phyloP scores from a whole-genome alignment of 2,329 filamentous ascomycete species.

The Aspergillus uvarum region DNA sequence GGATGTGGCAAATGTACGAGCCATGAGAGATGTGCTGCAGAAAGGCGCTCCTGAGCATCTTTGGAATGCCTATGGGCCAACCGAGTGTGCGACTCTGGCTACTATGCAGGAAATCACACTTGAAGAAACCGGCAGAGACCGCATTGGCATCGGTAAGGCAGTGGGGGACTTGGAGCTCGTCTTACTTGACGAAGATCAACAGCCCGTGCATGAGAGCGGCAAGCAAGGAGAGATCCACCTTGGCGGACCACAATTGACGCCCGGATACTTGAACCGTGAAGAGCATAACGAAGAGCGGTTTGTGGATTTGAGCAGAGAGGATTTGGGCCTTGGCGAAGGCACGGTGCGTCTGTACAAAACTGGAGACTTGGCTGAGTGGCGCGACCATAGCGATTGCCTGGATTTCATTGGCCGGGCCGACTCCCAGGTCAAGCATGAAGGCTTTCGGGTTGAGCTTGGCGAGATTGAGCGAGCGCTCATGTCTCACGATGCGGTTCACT shows the following conservation, averaged over 20 bases:
- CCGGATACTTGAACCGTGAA: conserved; percentile 62
- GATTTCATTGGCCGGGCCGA: conserved; percentile 73
- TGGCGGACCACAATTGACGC: conserved; percentile 71
- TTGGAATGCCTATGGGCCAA: conserved; percentile 19
- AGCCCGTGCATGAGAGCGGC: conserved; percentile 40
- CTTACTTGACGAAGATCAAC: conserved; percentile 4
- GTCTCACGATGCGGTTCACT: neutral
- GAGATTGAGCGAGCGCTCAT: conserved; percentile 76
- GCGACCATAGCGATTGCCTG: conserved; percentile 78
- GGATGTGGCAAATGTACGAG: conserved; percentile 9
- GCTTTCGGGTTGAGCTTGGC: conserved; percentile 82
- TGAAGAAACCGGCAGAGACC: conserved; percentile 8
- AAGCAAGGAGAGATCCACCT: conserved; percentile 79
- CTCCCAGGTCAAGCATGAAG: conserved; percentile 82
- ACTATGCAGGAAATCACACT: conserved; percentile 4
- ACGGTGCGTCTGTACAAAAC: conserved; percentile 61
- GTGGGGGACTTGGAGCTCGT: conserved; percentile 11
- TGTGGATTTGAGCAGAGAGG: conserved; percentile 34
- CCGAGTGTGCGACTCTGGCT: conserved; percentile 12
- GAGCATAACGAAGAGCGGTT: conserved; percentile 69
- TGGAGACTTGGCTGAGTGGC: conserved; percentile 62
- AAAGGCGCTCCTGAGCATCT: conserved; percentile 12
- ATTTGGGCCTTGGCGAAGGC: neutral
- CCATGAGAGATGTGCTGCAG: conserved; percentile 8
- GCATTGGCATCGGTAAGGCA: conserved; percentile 6